Evolutionary conservation across 1,284 basidiomycete genomes (phyloP), one percentile per base, ranked within the genome.

Genomic region (Porphyrellus sp.): DNA sequence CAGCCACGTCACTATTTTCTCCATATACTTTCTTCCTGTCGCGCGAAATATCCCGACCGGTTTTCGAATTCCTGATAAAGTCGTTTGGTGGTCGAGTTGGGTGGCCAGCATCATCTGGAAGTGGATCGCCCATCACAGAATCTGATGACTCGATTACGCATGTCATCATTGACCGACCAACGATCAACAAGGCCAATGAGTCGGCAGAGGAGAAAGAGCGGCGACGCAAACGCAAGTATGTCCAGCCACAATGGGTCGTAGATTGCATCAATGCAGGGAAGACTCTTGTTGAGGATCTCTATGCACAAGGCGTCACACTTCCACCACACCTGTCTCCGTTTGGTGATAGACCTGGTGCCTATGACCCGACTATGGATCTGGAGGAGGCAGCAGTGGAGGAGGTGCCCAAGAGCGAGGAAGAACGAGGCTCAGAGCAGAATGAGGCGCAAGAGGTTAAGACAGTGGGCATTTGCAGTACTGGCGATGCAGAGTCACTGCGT

Each of bases 161-260:
- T 73, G 88, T 98, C 59, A 86, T 99, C 59, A 87, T 98, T 61
- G 97, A 99, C 72, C 82, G 97, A 52, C 97, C 97, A 1, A 28
- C 78, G 13, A 70, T 78, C 16, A 79, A 76, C 64, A 77, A 63
- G 58, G 60, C 67, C 25, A 71, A 77, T 45, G 83, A 84, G 65
- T 77, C 80, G 4, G 68, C 77, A 44, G 81, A 81, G 52, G 81
- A 88, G 62, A 77, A 81, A 58, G 81, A 86, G 62, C 77, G 79
- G 43, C 77, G 84, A 27, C 71, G 79, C 47, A 82, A 85, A 67
- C 81, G 95, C 62, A 92, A 91, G 62, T 93, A 91, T 72, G 81
- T 99, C 9, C 97, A 99, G 72, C 97, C 97, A 16, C 97, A 99
- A 72, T 99, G 97, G 96, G 82, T 98, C 25, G 91, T 95, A 31